These are phyloP conservation scores for Aspergillus sp. DNA, from an alignment of 2,329 filamentous ascomycete species.

Conservation along the genomic window DNA sequence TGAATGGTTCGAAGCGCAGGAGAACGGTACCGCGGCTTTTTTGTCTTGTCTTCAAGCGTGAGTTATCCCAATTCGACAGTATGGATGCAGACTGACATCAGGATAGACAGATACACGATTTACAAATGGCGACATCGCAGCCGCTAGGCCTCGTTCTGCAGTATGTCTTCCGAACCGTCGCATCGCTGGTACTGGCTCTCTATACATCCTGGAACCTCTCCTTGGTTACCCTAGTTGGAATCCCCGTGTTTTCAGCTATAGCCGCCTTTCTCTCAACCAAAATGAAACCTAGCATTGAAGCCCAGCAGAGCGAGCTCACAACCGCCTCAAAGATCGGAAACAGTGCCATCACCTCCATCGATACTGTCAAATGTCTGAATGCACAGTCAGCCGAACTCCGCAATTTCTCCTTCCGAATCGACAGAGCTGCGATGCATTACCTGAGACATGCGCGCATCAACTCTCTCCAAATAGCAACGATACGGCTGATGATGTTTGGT, in stretches of 20 bases:
- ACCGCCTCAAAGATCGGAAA: conserved; percentile 65
- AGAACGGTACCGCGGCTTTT: conserved; percentile 65
- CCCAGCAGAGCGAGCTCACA: conserved; percentile 61
- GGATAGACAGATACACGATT: conserved; percentile 67
- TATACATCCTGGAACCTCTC: conserved; percentile 79
- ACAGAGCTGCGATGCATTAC: conserved; percentile 57
- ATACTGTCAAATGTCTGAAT: conserved; percentile 81
- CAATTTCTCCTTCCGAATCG: conserved; percentile 56
- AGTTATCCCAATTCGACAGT: conserved; percentile 24
- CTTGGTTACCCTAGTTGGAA: conserved; percentile 65
- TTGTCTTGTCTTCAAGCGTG: conserved; percentile 68
- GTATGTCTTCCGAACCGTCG: conserved; percentile 57
- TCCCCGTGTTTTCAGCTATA: conserved; percentile 60
- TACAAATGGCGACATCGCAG: conserved; percentile 74
- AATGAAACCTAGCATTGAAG: conserved; percentile 59
- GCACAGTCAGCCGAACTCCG: conserved; percentile 62
- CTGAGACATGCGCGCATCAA: conserved; percentile 61
- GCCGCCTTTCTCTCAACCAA: conserved; percentile 55
- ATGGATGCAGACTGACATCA: not conserved
- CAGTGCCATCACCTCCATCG: conserved; percentile 66
- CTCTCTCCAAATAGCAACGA: conserved; percentile 64
- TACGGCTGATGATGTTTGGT: conserved; percentile 65
- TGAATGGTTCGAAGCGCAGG: conserved; percentile 71
- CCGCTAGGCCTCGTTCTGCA: conserved; percentile 65
- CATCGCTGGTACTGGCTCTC: conserved; percentile 65